These are phyloP conservation scores for Geoglossum glabrum DNA, from an alignment of 495 filamentous ascomycete species.

Conservation along the genomic window DNA sequence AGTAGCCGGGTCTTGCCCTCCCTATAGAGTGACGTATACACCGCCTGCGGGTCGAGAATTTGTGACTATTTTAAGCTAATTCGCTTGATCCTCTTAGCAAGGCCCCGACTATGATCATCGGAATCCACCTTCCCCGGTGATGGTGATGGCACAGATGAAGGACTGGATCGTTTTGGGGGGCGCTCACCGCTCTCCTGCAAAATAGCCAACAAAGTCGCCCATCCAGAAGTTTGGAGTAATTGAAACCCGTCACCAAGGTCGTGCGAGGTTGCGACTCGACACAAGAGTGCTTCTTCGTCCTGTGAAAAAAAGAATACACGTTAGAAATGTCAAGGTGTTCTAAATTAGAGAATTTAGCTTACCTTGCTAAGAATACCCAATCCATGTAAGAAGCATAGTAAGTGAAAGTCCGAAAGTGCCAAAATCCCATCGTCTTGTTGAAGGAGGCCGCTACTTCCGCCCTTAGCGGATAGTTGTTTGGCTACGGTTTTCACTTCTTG, in stretches of 20 bases:
- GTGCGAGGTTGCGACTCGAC: slow-evolving; percentile 57
- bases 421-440: slow-evolving; percentile 36
- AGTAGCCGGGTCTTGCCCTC: not conserved
- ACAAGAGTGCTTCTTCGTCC: slow-evolving; percentile 81
- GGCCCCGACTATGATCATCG: slow-evolving; percentile 39
- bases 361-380: slow-evolving; percentile 72
- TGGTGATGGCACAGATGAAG: slow-evolving; percentile 18
- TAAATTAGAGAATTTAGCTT: slow-evolving; percentile 11
- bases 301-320: slow-evolving; percentile 19
- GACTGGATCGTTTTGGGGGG: slow-evolving; percentile 60
- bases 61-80: slow-evolving; percentile 60
- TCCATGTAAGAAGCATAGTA: slow-evolving; percentile 68
- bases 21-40: not conserved
- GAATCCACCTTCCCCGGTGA: slow-evolving; percentile 10
- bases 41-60: not conserved
- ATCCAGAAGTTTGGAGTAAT: slow-evolving; percentile 65
- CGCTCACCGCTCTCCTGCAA: slow-evolving; percentile 93
- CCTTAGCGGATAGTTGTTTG: slow-evolving; percentile 35
- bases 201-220: slow-evolving; percentile 84
- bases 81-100: slow-evolving; percentile 98
- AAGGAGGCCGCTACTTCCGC: slow-evolving; percentile 26
- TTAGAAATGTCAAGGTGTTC: slow-evolving; percentile 8
- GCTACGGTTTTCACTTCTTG: slow-evolving; percentile 52
- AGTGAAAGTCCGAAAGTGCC: slow-evolving; percentile 77
- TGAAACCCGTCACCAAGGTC: slow-evolving; percentile 61